These are phyloP conservation scores for Triangularia setosa DNA, from an alignment of 2,329 filamentous ascomycete species.

Conservation along the genomic window DNA sequence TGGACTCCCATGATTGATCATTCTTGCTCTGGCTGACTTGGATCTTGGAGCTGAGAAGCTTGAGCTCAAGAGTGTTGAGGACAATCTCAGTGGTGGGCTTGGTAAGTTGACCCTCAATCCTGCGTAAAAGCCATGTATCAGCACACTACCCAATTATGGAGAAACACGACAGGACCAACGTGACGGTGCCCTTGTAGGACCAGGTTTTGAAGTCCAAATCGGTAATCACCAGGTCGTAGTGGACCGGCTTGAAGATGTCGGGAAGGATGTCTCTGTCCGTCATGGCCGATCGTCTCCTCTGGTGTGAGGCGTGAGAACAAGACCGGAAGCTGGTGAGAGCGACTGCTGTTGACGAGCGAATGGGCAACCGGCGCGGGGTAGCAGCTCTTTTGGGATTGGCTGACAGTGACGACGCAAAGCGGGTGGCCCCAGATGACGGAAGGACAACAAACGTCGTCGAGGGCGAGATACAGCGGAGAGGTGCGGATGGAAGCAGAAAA, in stretches of 20 bases:
- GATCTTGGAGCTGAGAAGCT: conserved; percentile 64
- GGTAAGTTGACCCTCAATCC: conserved; percentile 70
- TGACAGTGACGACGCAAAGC: conserved; percentile 6
- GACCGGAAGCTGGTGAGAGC: conserved; percentile 4
- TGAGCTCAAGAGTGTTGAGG: conserved; percentile 81
- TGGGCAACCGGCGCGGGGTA: conserved; percentile 8
- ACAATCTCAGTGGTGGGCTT: conserved; percentile 71
- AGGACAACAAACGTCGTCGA: neutral
- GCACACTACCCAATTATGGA: neutral
- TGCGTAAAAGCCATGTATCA: conserved; percentile 30
- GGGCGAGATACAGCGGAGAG: neutral
- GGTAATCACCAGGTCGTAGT: conserved; percentile 80
- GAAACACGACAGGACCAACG: conserved; percentile 36
- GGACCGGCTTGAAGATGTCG: conserved; percentile 67
- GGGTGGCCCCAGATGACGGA: neutral
- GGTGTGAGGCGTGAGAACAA: conserved; percentile 21
- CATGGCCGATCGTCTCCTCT: conserved; percentile 37
- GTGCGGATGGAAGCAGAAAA: conserved; percentile 6
- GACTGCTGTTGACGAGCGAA: conserved; percentile 8
- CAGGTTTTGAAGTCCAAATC: conserved; percentile 72
- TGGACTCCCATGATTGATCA: conserved; percentile 55
- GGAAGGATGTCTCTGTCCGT: conserved; percentile 61
- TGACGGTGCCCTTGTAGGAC: conserved; percentile 79
- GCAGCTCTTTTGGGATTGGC: neutral
- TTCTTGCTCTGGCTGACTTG: conserved; percentile 54